Evolutionary conservation across 129 eudicot species (phyloP), one percentile per base, ranked within the genome.

Genomic region (Rutidosis leptorrhynchoides): DNA sequence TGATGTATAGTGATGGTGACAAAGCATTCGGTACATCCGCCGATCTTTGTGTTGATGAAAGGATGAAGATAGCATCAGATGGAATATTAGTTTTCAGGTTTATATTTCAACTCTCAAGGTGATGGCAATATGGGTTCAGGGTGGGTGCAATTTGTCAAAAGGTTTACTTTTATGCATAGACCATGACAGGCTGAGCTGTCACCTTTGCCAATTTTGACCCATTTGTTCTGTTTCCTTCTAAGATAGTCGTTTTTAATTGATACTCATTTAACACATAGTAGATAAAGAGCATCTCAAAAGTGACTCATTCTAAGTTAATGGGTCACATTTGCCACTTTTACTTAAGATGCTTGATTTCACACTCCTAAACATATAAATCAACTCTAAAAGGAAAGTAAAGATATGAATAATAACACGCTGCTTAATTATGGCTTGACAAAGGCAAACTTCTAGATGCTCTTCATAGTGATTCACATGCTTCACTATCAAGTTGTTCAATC

Each of bases 1-100:
- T 89, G 81, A 94, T 94, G 99, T 94, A 89, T 72, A 94, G 92
- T 69, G 99, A 94, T 63, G 99, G 99, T 53, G 99, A 94, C 77
- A 94, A 94, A 83, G 99, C 99, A 58, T 94, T 89, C 43, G 99
- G 99, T 53, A 89, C 99, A 35, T 83, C 95, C 54, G 64, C 87
- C 61, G 99, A 94, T 53, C 99, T 94, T 23, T 87, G 99, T 64
- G 66, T 94, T 30, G 95, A 89, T 7, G 99, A 94, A 78, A 89
- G 99, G 60, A 77, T 79, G 80, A 83, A 84, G 83, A 89, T 94
- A 75, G 97, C 99, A 11, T 62, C 95, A 58, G 97, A 94, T 83
- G 99, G 99, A 58, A 83, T 94, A 37, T 71, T 94, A 70, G 93
- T 94, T 51, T 83, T 89, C 74, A 89, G 99, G 99, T 94, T 77